Percentiles rank a stretch among this genome's conserved stretches.
Conservation (phyloP, 2,329 filamentous ascomycete species). For the Penicillium griseofulvum region DNA sequence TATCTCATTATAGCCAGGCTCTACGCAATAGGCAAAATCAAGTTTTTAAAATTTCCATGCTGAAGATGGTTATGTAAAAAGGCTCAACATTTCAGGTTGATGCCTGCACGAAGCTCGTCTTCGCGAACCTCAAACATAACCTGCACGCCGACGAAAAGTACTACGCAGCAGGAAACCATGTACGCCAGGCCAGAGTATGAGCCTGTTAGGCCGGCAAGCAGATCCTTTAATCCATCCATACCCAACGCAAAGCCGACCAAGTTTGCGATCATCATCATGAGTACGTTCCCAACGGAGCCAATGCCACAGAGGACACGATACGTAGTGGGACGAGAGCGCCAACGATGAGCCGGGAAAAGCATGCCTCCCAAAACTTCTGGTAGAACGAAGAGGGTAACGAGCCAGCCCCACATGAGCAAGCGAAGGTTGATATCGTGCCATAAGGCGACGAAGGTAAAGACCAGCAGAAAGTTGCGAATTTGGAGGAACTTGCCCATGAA, state of each 20-base stretch:
- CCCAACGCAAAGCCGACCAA: constrained; percentile 93
- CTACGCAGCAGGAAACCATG: constrained; percentile 66
- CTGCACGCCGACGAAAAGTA: constrained; percentile 80
- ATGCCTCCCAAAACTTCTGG: constrained; percentile 74
- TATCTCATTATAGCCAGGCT: background rate
- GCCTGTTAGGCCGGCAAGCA: constrained; percentile 71
- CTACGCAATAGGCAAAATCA: background rate
- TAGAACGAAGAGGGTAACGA: constrained; percentile 88
- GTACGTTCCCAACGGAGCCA: constrained; percentile 76
- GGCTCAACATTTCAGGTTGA: constrained; percentile 73
- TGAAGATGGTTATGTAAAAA: background rate
- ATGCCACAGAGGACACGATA: constrained; percentile 79
- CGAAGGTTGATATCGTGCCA: constrained; percentile 97
- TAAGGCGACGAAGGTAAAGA: constrained; percentile 95
- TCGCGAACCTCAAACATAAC: constrained; percentile 96
- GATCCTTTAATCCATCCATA: constrained; percentile 75
- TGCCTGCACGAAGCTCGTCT: constrained; percentile 75
- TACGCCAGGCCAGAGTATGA: constrained; percentile 76
- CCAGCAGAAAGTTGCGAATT: constrained; percentile 72
- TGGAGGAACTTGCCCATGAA: constrained; percentile 54
- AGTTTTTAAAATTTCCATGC: background rate
- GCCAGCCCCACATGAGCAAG: constrained; percentile 93
- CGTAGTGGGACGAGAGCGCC: constrained; percentile 64
- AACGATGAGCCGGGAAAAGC: constrained; percentile 71
- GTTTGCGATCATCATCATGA: constrained; percentile 97